phyloP scores from a whole-genome alignment of 306 rosid species.

The Casuarina cunninghamiana region DNA sequence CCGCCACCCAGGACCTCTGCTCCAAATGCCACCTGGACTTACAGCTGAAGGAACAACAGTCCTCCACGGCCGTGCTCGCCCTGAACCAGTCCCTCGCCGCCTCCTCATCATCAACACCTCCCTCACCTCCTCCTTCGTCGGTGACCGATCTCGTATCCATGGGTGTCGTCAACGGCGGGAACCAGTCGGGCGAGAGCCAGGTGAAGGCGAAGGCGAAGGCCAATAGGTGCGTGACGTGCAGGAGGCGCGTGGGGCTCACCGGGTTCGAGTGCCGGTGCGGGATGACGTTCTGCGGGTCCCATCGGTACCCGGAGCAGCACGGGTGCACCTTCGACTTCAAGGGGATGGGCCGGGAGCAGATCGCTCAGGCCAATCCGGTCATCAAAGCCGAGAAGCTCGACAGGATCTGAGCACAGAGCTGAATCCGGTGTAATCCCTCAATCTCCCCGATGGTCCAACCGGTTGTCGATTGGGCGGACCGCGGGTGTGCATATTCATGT shows the following conservation, averaged over 20 bases:
- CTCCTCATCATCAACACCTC: conserved; percentile 13
- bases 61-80: conserved; percentile 54
- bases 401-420: conserved; percentile 44
- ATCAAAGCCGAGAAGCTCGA: conserved; percentile 70
- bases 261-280: conserved; percentile 87
- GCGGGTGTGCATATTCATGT: background rate
- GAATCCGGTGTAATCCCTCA: too few species aligned
- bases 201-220: conserved; percentile 22
- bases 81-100: conserved; percentile 57
- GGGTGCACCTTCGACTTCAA: conserved; percentile 74
- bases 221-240: conserved; percentile 57
- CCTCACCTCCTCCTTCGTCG: conserved; percentile 5
- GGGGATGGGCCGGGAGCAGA: conserved; percentile 67
- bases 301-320: conserved; percentile 82
- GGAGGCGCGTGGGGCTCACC: conserved; percentile 83
- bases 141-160: background rate
- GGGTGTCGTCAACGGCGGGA: background rate
- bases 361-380: conserved; percentile 85
- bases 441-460: background rate
- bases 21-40: conserved; percentile 78
- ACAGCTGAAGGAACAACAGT: conserved; percentile 61
- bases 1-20: conserved; percentile 62
- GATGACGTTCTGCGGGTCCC: conserved; percentile 66
- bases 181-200: background rate
- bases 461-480: background rate